Percentiles rank a stretch among this genome's conserved stretches.
Evolutionary conservation across 352 stramenopile species (phyloP).

Genomic region (Pythium utonaiense): DNA sequence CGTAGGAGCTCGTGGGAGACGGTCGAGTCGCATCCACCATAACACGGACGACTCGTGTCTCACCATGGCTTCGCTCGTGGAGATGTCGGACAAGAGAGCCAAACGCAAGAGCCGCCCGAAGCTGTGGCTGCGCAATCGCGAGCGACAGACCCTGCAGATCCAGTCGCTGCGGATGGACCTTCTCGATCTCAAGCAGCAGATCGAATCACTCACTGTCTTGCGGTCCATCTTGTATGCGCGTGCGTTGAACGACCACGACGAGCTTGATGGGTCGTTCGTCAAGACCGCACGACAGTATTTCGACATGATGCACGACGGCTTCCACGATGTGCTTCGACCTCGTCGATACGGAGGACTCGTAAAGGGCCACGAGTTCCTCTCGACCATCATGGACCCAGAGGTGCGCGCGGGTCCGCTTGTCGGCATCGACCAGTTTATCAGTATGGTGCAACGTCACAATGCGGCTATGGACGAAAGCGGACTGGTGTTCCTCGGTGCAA

Average conservation of each 20-base stretch:
- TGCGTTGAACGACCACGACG: background rate
- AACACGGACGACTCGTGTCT: background rate
- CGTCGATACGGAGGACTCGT: background rate
- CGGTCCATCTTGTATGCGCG: background rate
- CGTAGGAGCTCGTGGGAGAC: no score
- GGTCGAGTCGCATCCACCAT: no score
- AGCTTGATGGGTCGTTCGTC: background rate
- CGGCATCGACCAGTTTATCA: conserved; percentile 11
- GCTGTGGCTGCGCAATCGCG: background rate
- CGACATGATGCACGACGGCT: conserved; percentile 11
- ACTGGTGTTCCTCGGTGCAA: background rate
- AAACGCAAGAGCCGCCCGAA: background rate
- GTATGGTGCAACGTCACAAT: conserved; percentile 5
- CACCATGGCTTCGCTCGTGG: background rate
- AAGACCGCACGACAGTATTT: background rate
- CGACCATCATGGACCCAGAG: conserved; percentile 8
- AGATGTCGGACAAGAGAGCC: background rate
- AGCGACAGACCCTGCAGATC: background rate
- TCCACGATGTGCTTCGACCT: conserved; percentile 4
- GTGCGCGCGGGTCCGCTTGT: conserved; percentile 1
- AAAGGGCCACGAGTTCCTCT: background rate
- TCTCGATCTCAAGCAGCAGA: background rate
- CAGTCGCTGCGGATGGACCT: background rate
- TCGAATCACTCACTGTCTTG: background rate
- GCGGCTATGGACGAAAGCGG: background rate